Evolutionary conservation across 768 basidiomycete species (phyloP), one percentile per base, ranked within the genome.

Genomic region (Pseudohyphozyma bogoriensis): DNA sequence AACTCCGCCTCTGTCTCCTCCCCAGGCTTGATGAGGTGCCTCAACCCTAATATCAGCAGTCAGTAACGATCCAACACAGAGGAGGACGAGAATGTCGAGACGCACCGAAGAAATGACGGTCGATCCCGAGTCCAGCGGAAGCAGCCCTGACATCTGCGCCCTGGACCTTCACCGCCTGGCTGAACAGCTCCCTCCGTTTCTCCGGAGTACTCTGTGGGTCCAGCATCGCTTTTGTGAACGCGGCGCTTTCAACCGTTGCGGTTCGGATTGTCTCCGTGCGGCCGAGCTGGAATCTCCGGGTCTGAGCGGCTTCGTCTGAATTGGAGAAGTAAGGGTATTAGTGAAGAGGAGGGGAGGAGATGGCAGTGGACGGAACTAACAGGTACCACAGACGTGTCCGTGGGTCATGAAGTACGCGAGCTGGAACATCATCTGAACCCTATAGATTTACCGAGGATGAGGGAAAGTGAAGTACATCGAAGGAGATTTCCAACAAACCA

Each of bases 181-280:
- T 78, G 79, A 96, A 89, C 32, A 89, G 78, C 37, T 73, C 73
- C 36, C 29, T 36, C 1, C 81, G 80, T 2, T 87, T 73, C 73
- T 2, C 80, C 79, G 4, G 88, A 79, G 53, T 79, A 74, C 28
- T 65, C 72, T 65, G 83, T 79, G 80, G 79, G 66, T 85, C 76
- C 24, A 86, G 73, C 89, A 96, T 92, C n/a, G 87, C 84, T 71
- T 87, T 82, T 6, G 83, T 85, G 81, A 86, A 97, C 31, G 79
- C 83, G 71, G 83, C 85, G 69, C 81, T 84, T 76, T 95, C 87
- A 50, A 78, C 80, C 64, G 86, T 88, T n/a, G 83, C 84, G 64
- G 82, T 82, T 12, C 92, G 81, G 65, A 96, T 92, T 35, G 95
- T 91, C 76, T 97, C 93, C 15, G 92, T 97, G 47, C 92, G 79